Conservation (phyloP, 768 basidiomycete species). For the Collybiopsis confluens region DNA sequence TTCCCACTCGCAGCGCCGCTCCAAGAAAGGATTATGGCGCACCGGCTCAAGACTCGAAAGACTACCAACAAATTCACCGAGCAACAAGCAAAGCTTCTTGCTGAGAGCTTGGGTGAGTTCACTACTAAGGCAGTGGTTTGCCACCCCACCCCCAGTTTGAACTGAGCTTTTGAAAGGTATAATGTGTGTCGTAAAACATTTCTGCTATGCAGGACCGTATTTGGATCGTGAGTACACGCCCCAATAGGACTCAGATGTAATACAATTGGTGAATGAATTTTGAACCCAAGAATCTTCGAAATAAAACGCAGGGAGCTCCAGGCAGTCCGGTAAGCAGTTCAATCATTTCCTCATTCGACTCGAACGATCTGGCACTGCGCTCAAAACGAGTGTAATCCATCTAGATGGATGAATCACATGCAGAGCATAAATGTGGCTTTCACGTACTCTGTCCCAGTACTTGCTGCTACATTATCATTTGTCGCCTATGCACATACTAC, state of each 20-base stretch:
- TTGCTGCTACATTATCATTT: constrained; percentile 65
- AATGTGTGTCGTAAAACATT: constrained; percentile 76
- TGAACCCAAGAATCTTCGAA: constrained; percentile 49
- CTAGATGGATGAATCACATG: constrained; percentile 51
- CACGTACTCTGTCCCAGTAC: constrained; percentile 55
- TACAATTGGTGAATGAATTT: background rate
- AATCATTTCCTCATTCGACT: too few relatives aligned
- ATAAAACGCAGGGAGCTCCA: constrained; percentile 51
- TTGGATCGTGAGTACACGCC: constrained; percentile 42
- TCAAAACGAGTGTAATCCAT: too few relatives aligned
- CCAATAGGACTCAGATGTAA: background rate
- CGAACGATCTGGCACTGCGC: too few relatives aligned
- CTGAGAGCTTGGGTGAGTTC: constrained; percentile 55
- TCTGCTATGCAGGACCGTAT: constrained; percentile 69
- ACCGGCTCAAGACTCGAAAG: constrained; percentile 50
- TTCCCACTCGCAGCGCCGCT: constrained; percentile 61
- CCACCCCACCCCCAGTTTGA: background rate
- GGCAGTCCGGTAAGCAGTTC: constrained; percentile 36
- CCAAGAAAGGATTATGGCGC: constrained; percentile 59
- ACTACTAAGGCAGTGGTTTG: too few relatives aligned
- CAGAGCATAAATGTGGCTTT: constrained; percentile 44
- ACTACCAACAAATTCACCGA: constrained; percentile 61
- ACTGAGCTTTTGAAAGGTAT: constrained; percentile 29
- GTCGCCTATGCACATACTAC: constrained; percentile 60
- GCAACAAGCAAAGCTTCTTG: constrained; percentile 55